phyloP scores from a whole-genome alignment of 169 alveolate genomes.

The Pseudocohnilembus persalinus region DNA sequence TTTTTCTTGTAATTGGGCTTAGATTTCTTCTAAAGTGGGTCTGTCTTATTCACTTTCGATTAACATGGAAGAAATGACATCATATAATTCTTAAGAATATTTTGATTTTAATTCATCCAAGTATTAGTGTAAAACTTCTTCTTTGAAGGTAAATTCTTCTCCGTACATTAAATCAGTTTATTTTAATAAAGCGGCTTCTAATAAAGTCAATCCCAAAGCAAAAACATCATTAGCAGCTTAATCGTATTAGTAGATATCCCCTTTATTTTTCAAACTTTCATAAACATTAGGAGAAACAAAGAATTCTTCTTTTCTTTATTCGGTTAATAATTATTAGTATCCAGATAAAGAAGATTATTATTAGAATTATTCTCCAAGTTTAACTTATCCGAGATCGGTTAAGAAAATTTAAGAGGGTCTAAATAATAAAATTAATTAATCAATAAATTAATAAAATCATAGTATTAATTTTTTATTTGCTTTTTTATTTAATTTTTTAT shows the following conservation, averaged over 20 bases:
- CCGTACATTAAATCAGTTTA: not conserved
- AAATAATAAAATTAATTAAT: too few species aligned
- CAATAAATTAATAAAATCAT: too few species aligned
- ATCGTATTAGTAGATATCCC: constrained; percentile 7
- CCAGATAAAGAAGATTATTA: not conserved
- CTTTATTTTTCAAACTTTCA: constrained; percentile 7
- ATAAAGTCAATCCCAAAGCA: constrained; percentile 19
- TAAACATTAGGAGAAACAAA: constrained; percentile 15
- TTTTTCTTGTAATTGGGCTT: not conserved
- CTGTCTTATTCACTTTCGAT: constrained; percentile 11
- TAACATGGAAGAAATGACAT: constrained; percentile 1
- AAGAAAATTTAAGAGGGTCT: not conserved
- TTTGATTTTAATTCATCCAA: not conserved
- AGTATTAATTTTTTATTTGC: too few species aligned
- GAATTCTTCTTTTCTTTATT: constrained; percentile 1
- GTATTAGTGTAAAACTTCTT: not conserved
- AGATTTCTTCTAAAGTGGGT: constrained; percentile 14
- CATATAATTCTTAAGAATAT: not conserved
- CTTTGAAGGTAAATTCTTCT: constrained; percentile 8
- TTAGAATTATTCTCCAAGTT: not conserved
- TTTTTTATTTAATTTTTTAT: too few species aligned
- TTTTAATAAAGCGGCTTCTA: constrained; percentile 28
- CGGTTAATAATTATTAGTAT: constrained; percentile 5
- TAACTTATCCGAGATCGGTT: not conserved
- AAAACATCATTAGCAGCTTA: not conserved